Conservation (phyloP, 2,329 filamentous ascomycete species). For the Sporothrix sp. region DNA sequence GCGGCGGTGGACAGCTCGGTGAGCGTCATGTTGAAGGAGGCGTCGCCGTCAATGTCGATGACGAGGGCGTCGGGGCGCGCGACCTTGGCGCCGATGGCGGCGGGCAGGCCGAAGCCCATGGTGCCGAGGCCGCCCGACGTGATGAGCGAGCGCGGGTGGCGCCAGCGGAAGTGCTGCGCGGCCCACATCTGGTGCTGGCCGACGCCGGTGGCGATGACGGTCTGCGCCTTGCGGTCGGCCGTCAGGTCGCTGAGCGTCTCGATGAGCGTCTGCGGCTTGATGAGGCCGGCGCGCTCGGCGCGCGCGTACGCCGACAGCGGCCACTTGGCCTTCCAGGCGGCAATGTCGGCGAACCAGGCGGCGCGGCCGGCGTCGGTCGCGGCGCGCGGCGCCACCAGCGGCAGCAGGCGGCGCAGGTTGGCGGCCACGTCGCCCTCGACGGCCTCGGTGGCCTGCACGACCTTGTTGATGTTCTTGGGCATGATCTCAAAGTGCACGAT, state of each 20-base stretch:
- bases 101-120: slow-evolving; percentile 92
- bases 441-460: slow-evolving; percentile 90
- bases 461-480: slow-evolving; percentile 99
- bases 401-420: slow-evolving; percentile 68
- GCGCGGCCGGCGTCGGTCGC: slow-evolving; percentile 56
- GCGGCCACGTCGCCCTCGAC: slow-evolving; percentile 83
- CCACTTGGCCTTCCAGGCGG: slow-evolving; percentile 84
- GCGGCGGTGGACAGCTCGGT: slow-evolving; percentile 88
- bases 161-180: slow-evolving; percentile 94
- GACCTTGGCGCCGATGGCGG: slow-evolving; percentile 92
- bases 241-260: slow-evolving; percentile 82
- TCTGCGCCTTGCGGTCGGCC: slow-evolving; percentile 67
- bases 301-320: slow-evolving; percentile 75
- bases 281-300: slow-evolving; percentile 63
- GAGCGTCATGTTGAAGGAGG: slow-evolving; percentile 98
- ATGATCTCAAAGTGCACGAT: slow-evolving; percentile 98
- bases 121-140: slow-evolving; percentile 92
- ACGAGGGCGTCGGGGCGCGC: slow-evolving; percentile 67
- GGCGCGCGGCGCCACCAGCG: slow-evolving; percentile 53
- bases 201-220: slow-evolving; percentile 86
- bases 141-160: slow-evolving; percentile 84
- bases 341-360: slow-evolving; percentile 86
- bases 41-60: slow-evolving; percentile 93
- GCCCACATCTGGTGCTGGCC: slow-evolving; percentile 99
- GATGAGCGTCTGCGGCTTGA: slow-evolving; percentile 92